Evolutionary conservation across 345 rosid genomes (phyloP).

Genomic region (Eucalyptus tenuipes): DNA sequence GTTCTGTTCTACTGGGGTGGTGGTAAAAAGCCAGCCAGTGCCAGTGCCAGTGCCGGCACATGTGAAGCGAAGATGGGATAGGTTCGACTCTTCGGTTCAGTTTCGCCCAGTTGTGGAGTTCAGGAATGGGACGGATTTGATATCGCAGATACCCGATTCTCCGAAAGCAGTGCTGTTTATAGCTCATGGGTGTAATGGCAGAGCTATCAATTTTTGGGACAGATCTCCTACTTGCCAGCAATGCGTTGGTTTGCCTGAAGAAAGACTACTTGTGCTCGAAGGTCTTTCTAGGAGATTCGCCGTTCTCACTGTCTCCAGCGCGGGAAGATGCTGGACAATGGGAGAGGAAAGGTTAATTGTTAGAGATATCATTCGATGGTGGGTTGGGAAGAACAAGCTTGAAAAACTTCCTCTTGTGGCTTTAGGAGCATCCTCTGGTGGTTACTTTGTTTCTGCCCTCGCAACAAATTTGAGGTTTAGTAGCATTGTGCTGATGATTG

Average conservation of each 20-base stretch:
- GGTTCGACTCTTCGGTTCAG: constrained; percentile 13
- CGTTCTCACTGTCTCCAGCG: constrained; percentile 62
- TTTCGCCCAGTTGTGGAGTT: constrained; percentile 40
- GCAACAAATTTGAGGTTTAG: constrained; percentile 47
- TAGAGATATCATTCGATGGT: constrained; percentile 36
- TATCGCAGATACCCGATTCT: constrained; percentile 70
- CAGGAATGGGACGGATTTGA: constrained; percentile 60
- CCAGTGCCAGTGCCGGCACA: background rate
- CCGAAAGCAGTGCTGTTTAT: constrained; percentile 75
- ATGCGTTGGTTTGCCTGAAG: constrained; percentile 83
- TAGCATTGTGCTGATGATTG: constrained; percentile 74
- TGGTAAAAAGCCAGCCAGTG: constrained; percentile 6
- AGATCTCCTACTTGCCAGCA: constrained; percentile 45
- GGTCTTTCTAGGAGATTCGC: constrained; percentile 54
- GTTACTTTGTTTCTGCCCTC: constrained; percentile 73
- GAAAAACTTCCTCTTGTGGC: constrained; percentile 74
- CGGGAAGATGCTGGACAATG: constrained; percentile 59
- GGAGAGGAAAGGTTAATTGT: constrained; percentile 47
- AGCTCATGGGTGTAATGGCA: constrained; percentile 86
- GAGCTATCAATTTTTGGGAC: constrained; percentile 83
- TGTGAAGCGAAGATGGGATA: constrained; percentile 16
- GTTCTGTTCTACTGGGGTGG: constrained; percentile 8
- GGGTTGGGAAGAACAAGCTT: constrained; percentile 44
- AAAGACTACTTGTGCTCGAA: constrained; percentile 44
- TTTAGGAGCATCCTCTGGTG: constrained; percentile 95